These are phyloP conservation scores for Cladophialophora chaetospira DNA, from an alignment of 2,329 filamentous ascomycete species.

Conservation along the genomic window DNA sequence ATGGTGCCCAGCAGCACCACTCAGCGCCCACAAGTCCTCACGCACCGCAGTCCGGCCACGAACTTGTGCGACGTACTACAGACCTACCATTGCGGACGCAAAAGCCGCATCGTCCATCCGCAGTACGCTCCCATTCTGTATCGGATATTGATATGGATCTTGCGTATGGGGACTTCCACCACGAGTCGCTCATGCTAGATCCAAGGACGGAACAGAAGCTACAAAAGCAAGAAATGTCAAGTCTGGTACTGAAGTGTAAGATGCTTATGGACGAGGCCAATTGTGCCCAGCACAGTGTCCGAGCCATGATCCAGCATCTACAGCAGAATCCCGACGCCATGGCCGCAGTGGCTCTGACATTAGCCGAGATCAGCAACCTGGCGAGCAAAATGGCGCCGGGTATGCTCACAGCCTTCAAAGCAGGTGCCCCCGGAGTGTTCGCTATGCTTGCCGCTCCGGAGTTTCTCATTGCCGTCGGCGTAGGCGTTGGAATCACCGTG, in stretches of 20 bases:
- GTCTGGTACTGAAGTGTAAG: constrained; percentile 74
- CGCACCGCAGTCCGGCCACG: constrained; percentile 9
- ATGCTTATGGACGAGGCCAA: constrained; percentile 80
- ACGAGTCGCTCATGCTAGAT: constrained; percentile 54
- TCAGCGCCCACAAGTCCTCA: constrained; percentile 37
- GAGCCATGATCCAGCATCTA: constrained; percentile 76
- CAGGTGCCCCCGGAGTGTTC: constrained; percentile 80
- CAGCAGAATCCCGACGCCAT: constrained; percentile 86
- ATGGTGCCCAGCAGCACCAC: constrained; percentile 24
- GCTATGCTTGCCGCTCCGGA: constrained; percentile 85
- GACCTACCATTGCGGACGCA: constrained; percentile 26
- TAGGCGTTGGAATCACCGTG: constrained; percentile 89
- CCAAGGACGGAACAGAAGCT: constrained; percentile 49
- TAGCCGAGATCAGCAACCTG: constrained; percentile 86
- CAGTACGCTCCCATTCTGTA: constrained; percentile 28
- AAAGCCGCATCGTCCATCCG: constrained; percentile 18
- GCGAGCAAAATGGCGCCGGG: constrained; percentile 81
- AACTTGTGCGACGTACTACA: constrained; percentile 31
- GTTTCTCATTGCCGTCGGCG: constrained; percentile 88
- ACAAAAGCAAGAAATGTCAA: constrained; percentile 56
- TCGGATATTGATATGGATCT: constrained; percentile 76
- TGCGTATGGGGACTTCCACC: constrained; percentile 84
- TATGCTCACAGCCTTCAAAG: constrained; percentile 74
- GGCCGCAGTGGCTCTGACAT: constrained; percentile 86
- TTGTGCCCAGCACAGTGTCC: constrained; percentile 82